A percentile compares a stretch with the other conserved stretches of the same genome.
Evolutionary conservation across 208 protist genomes (phyloP).

Genomic region (Acanthamoeba culbertsoni): DNA sequence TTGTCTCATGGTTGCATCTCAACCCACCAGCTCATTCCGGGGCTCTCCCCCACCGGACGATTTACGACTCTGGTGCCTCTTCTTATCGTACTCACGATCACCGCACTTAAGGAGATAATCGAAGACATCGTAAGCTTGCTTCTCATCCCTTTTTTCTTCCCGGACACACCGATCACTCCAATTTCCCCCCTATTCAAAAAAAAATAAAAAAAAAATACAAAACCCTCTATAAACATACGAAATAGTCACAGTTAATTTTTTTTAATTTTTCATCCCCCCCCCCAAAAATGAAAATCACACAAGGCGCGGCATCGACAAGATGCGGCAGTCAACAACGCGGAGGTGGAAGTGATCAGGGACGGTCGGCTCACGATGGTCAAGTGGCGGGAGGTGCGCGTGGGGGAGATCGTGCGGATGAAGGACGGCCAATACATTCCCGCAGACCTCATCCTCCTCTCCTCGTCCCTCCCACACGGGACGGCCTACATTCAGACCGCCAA

Average conservation of each 20-base stretch:
- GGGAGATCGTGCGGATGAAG: not conserved
- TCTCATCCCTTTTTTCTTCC: not conserved
- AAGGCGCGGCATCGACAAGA: constrained; percentile 1
- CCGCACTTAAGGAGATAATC: constrained; percentile 80
- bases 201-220: too few relatives aligned
- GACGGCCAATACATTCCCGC: constrained; percentile 89
- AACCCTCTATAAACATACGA: too few relatives aligned
- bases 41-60: constrained; percentile 89
- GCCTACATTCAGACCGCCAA: constrained; percentile 92
- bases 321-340: not conserved
- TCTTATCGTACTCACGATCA: constrained; percentile 78
- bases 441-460: constrained; percentile 89
- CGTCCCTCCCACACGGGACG: constrained; percentile 76
- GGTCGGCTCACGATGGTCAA: not conserved
- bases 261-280: too few relatives aligned
- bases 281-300: too few relatives aligned
- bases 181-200: too few relatives aligned
- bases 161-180: too few relatives aligned
- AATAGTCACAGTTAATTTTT: too few relatives aligned
- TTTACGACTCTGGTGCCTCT: constrained; percentile 85
- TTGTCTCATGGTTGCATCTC: not conserved
- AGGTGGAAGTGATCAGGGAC: not conserved
- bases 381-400: constrained; percentile 35
- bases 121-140: constrained; percentile 76
- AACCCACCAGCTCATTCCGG: constrained; percentile 59